These are phyloP conservation scores for Trichoderma asperelloides DNA, from an alignment of 495 filamentous ascomycete genomes.

Conservation along the genomic window DNA sequence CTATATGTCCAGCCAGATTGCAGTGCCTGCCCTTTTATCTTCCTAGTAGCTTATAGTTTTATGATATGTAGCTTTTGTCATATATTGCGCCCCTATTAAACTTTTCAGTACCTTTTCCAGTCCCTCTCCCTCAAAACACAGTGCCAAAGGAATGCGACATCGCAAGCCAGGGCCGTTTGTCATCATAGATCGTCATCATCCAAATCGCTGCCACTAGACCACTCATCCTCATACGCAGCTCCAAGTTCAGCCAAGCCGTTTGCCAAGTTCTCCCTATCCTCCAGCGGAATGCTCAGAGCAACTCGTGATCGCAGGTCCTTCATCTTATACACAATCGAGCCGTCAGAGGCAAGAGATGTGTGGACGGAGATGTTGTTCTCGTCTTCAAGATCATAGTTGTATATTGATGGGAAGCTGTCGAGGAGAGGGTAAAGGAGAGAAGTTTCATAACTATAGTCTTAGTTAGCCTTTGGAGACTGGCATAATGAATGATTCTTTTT, in stretches of 20 bases:
- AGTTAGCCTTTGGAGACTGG: background rate
- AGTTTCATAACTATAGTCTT: slow-evolving; percentile 31
- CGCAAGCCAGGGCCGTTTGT: background rate
- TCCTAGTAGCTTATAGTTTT: too few species aligned
- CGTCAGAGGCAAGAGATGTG: slow-evolving; percentile 63
- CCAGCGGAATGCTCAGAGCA: slow-evolving; percentile 48
- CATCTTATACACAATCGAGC: slow-evolving; percentile 58
- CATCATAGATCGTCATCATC: slow-evolving; percentile 54
- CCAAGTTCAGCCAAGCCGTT: slow-evolving; percentile 80
- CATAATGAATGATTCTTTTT: background rate
- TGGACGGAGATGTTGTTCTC: slow-evolving; percentile 44
- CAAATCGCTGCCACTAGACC: slow-evolving; percentile 75
- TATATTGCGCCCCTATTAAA: too few species aligned
- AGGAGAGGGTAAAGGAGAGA: slow-evolving; percentile 64
- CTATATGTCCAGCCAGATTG: too few species aligned
- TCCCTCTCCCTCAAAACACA: too few species aligned
- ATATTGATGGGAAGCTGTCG: slow-evolving; percentile 72
- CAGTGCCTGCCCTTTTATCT: too few species aligned
- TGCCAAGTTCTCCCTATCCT: slow-evolving; percentile 71
- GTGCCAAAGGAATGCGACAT: too few species aligned
- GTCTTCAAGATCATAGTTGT: background rate
- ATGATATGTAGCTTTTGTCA: too few species aligned
- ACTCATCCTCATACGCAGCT: slow-evolving; percentile 84
- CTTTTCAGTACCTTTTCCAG: too few species aligned
- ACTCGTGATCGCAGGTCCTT: slow-evolving; percentile 55